These are phyloP conservation scores for Ophiostoma pallidulum DNA, from an alignment of 2,329 filamentous ascomycete genomes.

Conservation along the genomic window DNA sequence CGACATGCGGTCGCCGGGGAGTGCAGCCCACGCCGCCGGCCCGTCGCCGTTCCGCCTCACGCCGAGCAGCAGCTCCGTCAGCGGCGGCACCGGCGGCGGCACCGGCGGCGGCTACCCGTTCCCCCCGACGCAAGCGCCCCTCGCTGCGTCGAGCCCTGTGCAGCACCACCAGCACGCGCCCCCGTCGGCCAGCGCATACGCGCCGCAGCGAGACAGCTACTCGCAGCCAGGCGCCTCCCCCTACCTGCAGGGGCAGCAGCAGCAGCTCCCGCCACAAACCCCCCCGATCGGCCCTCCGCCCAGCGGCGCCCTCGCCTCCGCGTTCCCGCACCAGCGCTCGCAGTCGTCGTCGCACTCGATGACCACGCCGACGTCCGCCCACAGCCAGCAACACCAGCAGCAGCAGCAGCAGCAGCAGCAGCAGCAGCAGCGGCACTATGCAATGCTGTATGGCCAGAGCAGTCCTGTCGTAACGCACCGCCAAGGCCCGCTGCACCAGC, in stretches of 20 bases:
- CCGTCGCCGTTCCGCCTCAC: slow-evolving; percentile 43
- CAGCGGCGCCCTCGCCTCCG: slow-evolving; percentile 24
- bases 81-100: slow-evolving; percentile 28
- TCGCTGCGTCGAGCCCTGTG: slow-evolving; percentile 37
- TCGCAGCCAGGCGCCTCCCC: slow-evolving; percentile 28
- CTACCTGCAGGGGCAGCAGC: slow-evolving; percentile 30
- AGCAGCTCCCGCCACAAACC: slow-evolving; percentile 35
- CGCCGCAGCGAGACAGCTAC: slow-evolving; percentile 36
- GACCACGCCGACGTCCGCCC: slow-evolving; percentile 52
- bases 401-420: slow-evolving; percentile 19
- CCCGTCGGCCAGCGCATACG: slow-evolving; percentile 30
- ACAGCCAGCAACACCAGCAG: slow-evolving; percentile 38
- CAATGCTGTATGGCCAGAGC: slow-evolving; percentile 39
- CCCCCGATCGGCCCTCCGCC: slow-evolving; percentile 37
- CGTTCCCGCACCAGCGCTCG: slow-evolving; percentile 38
- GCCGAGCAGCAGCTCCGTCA: slow-evolving; percentile 36
- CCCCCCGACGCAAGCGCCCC: slow-evolving; percentile 33
- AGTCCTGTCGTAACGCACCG: slow-evolving; percentile 43
- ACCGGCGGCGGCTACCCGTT: slow-evolving; percentile 41
- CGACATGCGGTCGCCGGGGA: slow-evolving; percentile 43
- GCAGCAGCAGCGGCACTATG: slow-evolving; percentile 29
- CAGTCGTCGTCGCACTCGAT: slow-evolving; percentile 52
- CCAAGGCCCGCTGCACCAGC: slow-evolving; percentile 27
- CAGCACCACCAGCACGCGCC: slow-evolving; percentile 44
- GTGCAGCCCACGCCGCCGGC: slow-evolving; percentile 32